phyloP scores from a whole-genome alignment of 108 stramenopile species.

The Aurantiochytrium sp. region DNA sequence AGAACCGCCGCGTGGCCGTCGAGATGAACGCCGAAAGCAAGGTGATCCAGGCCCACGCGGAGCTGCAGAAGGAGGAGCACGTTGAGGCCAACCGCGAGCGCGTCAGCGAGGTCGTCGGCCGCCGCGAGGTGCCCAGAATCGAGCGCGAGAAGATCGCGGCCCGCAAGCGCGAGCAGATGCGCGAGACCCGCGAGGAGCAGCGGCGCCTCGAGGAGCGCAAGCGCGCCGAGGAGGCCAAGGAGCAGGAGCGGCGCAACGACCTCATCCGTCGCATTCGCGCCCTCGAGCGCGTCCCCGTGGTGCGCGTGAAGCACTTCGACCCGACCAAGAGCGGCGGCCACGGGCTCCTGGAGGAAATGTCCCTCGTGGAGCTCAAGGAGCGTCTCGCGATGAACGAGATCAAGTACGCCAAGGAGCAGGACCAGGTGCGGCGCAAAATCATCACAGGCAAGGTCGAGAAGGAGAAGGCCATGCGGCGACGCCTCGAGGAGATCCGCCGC shows the following conservation, averaged over 20 bases:
- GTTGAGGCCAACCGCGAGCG: conserved; percentile 42
- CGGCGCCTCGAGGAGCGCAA: not conserved
- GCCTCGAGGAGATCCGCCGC: conserved; percentile 38
- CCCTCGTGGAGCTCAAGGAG: conserved; percentile 53
- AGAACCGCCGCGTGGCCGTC: conserved; percentile 34
- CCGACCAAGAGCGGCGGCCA: conserved; percentile 55
- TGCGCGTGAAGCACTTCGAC: conserved; percentile 55
- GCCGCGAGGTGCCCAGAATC: conserved; percentile 46
- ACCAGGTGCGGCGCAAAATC: conserved; percentile 27
- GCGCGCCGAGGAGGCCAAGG: conserved; percentile 11
- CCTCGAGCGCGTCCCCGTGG: conserved; percentile 46
- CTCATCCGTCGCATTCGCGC: conserved; percentile 42
- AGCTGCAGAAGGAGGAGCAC: conserved; percentile 43
- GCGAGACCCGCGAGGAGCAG: conserved; percentile 44
- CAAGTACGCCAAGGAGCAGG: conserved; percentile 1
- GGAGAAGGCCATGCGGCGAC: conserved; percentile 17
- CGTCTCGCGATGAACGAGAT: conserved; percentile 40
- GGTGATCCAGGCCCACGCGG: conserved; percentile 36
- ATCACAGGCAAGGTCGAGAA: not conserved
- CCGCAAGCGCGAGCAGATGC: conserved; percentile 20
- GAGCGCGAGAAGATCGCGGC: conserved; percentile 44
- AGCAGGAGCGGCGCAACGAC: conserved; percentile 34
- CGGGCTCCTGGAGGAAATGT: conserved; percentile 62
- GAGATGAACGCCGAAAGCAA: conserved; percentile 37
- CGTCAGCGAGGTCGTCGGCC: conserved; percentile 45